These are phyloP conservation scores for Populus pruinosa DNA, from an alignment of 345 rosid genomes.

Conservation along the genomic window DNA sequence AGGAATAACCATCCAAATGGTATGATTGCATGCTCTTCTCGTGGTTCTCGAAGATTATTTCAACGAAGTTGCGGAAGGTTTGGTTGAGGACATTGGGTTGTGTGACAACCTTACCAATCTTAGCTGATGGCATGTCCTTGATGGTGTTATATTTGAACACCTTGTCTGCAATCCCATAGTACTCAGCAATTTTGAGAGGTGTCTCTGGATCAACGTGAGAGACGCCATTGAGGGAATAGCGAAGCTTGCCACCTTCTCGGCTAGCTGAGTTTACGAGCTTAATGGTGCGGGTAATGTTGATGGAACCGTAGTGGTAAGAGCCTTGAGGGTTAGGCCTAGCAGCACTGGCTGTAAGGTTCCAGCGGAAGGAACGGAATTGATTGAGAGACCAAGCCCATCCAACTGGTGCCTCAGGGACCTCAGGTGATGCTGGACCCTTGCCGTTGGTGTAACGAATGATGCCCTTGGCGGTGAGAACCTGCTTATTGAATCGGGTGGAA, in stretches of 20 bases:
- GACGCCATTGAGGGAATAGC: slow-evolving; percentile 22
- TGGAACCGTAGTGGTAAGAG: slow-evolving; percentile 22
- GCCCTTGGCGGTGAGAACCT: slow-evolving; percentile 9
- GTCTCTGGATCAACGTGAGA: slow-evolving; percentile 17
- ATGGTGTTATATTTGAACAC: slow-evolving; percentile 19
- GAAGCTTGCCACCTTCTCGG: slow-evolving; percentile 15
- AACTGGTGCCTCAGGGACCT: slow-evolving; percentile 17
- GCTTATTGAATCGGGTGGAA: slow-evolving; percentile 19
- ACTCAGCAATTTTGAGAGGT: slow-evolving; percentile 22
- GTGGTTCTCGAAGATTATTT: slow-evolving; percentile 71
- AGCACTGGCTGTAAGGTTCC: slow-evolving; percentile 30
- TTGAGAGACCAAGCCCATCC: slow-evolving; percentile 33
- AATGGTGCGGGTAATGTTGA: slow-evolving; percentile 26
- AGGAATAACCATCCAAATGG: slow-evolving; percentile 67
- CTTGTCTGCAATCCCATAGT: slow-evolving; percentile 20
- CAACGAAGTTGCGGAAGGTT: slow-evolving; percentile 69
- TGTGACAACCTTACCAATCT: not conserved
- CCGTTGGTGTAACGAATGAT: slow-evolving; percentile 22
- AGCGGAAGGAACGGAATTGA: slow-evolving; percentile 24
- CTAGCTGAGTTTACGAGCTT: slow-evolving; percentile 8
- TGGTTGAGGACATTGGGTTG: slow-evolving; percentile 46
- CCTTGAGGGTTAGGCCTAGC: slow-evolving; percentile 29
- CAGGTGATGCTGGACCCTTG: slow-evolving; percentile 16
- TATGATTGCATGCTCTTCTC: slow-evolving; percentile 66
- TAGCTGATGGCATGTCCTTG: slow-evolving; percentile 5